A percentile compares a stretch with the other conserved stretches of the same genome.
phyloP scores from a whole-genome alignment of 2,329 filamentous ascomycete species.

The Colletotrichum lupini region DNA sequence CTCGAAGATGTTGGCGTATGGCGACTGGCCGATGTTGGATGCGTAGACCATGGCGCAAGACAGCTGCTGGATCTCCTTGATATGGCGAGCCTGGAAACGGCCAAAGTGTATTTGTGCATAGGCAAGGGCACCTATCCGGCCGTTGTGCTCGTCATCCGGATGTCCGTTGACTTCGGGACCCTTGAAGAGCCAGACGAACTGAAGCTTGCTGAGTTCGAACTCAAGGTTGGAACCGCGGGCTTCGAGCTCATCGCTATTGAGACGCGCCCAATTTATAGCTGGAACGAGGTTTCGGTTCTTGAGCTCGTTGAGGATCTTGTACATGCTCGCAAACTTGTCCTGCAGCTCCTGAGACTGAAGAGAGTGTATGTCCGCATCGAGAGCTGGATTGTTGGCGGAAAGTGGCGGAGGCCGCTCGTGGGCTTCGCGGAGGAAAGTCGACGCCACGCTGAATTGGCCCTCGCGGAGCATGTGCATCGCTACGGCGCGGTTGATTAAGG shows the following conservation, averaged over 20 bases:
- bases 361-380: slow-evolving; percentile 60
- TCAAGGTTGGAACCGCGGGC: slow-evolving; percentile 90
- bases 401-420: slow-evolving; percentile 48
- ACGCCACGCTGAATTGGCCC: slow-evolving; percentile 90
- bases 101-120: slow-evolving; percentile 83
- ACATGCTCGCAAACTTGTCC: slow-evolving; percentile 88
- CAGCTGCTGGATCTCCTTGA: slow-evolving; percentile 83
- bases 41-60: slow-evolving; percentile 84
- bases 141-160: slow-evolving; percentile 62
- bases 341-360: slow-evolving; percentile 77
- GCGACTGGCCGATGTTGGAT: slow-evolving; percentile 78
- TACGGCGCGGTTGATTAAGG: slow-evolving; percentile 90
- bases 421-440: slow-evolving; percentile 83
- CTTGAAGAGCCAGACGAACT: slow-evolving; percentile 90
- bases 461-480: slow-evolving; percentile 94
- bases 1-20: slow-evolving; percentile 83
- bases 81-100: slow-evolving; percentile 79
- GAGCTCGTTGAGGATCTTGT: slow-evolving; percentile 84
- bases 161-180: slow-evolving; percentile 66
- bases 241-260: slow-evolving; percentile 78
- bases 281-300: slow-evolving; percentile 80
- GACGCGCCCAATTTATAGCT: slow-evolving; percentile 87
- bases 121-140: slow-evolving; percentile 72
- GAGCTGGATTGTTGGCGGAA: slow-evolving; percentile 30
- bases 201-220: slow-evolving; percentile 90